Evolutionary conservation across 352 stramenopile genomes (phyloP).

Genomic region (Elongisporangium undulatum): DNA sequence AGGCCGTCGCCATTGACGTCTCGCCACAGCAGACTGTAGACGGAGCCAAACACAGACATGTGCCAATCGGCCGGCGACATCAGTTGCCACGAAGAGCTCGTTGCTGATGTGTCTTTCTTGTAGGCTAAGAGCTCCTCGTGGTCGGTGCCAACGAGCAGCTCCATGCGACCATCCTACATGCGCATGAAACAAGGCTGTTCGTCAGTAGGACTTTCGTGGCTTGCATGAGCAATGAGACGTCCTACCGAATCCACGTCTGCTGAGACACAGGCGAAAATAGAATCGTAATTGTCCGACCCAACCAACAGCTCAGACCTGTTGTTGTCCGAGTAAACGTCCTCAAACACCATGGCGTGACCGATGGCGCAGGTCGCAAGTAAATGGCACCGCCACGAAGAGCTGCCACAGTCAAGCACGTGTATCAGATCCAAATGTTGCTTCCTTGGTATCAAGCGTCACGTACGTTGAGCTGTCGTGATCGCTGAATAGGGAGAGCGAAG

Average conservation of each 20-base stretch:
- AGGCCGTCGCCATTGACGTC: slow-evolving; percentile 69
- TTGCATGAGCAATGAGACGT: no score
- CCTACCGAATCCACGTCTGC: slow-evolving; percentile 67
- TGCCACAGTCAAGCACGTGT: neutral
- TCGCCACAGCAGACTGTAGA: slow-evolving; percentile 69
- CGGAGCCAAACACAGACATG: slow-evolving; percentile 51
- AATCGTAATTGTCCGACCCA: slow-evolving; percentile 57
- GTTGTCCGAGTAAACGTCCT: slow-evolving; percentile 44
- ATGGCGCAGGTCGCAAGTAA: slow-evolving; percentile 63
- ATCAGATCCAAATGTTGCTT: neutral
- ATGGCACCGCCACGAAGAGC: slow-evolving; percentile 28
- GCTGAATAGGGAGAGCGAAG: slow-evolving; percentile 50
- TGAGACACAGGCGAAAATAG: slow-evolving; percentile 44
- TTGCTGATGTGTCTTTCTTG: slow-evolving; percentile 14
- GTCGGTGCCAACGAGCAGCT: slow-evolving; percentile 63
- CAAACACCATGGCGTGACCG: slow-evolving; percentile 43
- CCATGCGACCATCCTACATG: slow-evolving; percentile 46
- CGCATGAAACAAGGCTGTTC: neutral
- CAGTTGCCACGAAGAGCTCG: slow-evolving; percentile 21
- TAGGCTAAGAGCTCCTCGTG: slow-evolving; percentile 53
- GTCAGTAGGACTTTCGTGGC: no score
- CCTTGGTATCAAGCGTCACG: neutral
- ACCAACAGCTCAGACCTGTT: slow-evolving; percentile 14
- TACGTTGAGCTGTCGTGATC: slow-evolving; percentile 3
- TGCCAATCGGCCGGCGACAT: slow-evolving; percentile 26